A percentile compares a stretch with the other conserved stretches of the same genome.
Evolutionary conservation across 176 grass and related monocot genomes (phyloP).

Genomic region (Rhynchospora pubera): DNA sequence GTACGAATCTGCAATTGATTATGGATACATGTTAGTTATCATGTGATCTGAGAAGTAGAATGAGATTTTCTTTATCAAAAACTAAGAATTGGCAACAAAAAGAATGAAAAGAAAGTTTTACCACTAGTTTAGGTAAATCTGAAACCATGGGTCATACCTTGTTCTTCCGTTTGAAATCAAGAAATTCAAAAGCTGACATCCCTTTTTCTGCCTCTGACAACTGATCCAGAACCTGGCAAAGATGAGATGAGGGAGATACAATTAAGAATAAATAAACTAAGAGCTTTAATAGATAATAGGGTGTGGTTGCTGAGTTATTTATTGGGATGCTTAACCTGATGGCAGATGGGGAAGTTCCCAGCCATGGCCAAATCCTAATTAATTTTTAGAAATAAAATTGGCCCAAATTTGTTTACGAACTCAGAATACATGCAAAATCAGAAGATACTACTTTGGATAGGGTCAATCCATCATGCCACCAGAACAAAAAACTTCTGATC

Average conservation of each 20-base stretch:
- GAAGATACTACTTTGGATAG: neutral
- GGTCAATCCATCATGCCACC: neutral
- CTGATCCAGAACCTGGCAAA: constrained; percentile 71
- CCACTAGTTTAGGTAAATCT: constrained; percentile 17
- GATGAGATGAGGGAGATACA: constrained; percentile 22
- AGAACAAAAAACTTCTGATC: neutral
- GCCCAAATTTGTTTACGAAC: neutral
- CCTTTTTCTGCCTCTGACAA: constrained; percentile 83
- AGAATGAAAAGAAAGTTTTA: constrained; percentile 11
- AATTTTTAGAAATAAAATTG: neutral
- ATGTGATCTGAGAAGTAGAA: neutral
- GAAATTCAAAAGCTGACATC: constrained; percentile 78
- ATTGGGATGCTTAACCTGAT: constrained; percentile 20
- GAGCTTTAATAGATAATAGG: neutral
- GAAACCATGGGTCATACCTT: constrained; percentile 47
- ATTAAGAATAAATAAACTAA: no score
- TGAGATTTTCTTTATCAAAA: constrained; percentile 14
- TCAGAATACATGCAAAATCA: neutral
- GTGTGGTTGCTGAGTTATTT: neutral
- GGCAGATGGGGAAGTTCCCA: constrained; percentile 5
- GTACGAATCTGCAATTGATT: constrained; percentile 65
- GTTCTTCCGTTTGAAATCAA: constrained; percentile 79
- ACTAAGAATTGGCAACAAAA: constrained; percentile 21
- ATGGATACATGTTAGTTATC: neutral
- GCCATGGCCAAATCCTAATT: neutral